A percentile compares a stretch with the other conserved stretches of the same genome.
phyloP scores from a whole-genome alignment of 306 rosid genomes.

The Lablab purpureus region DNA sequence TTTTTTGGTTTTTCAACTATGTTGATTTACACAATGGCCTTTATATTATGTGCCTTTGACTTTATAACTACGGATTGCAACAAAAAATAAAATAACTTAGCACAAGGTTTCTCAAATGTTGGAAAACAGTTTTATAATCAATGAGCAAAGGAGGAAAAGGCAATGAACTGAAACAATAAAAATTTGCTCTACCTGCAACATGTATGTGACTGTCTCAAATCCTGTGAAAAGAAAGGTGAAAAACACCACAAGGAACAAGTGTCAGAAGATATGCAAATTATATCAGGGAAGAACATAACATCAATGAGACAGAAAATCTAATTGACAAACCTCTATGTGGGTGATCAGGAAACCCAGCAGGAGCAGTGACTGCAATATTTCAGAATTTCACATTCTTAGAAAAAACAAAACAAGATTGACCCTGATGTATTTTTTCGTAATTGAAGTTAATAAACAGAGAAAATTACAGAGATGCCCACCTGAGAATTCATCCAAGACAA shows the following conservation, averaged over 20 bases:
- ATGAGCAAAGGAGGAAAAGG: not conserved
- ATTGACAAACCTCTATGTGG: slow-evolving; percentile 86
- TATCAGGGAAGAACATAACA: not conserved
- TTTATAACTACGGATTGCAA: slow-evolving; percentile 11
- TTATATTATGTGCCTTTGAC: slow-evolving; percentile 15
- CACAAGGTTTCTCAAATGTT: slow-evolving; percentile 9
- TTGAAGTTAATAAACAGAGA: slow-evolving; percentile 39
- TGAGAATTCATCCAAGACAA: slow-evolving; percentile 93
- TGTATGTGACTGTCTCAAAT: slow-evolving; percentile 97
- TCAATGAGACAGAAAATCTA: slow-evolving; percentile 4
- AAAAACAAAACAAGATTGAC: slow-evolving; percentile 21
- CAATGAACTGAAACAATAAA: slow-evolving; percentile 5
- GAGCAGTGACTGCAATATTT: slow-evolving; percentile 77
- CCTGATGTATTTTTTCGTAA: not conserved
- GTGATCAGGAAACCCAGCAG: slow-evolving; percentile 99
- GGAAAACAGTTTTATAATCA: slow-evolving; percentile 7
- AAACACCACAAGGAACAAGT: slow-evolving; percentile 35
- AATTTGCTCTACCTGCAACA: slow-evolving; percentile 79
- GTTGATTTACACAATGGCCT: slow-evolving; percentile 16
- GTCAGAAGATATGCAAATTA: slow-evolving; percentile 42
- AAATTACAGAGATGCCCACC: slow-evolving; percentile 58
- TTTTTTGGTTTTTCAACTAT: not conserved
- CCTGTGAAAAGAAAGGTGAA: slow-evolving; percentile 58
- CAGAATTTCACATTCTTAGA: slow-evolving; percentile 37
- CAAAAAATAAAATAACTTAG: not conserved